phyloP scores from a whole-genome alignment of 768 basidiomycete genomes.

The Russula ochroleuca region DNA sequence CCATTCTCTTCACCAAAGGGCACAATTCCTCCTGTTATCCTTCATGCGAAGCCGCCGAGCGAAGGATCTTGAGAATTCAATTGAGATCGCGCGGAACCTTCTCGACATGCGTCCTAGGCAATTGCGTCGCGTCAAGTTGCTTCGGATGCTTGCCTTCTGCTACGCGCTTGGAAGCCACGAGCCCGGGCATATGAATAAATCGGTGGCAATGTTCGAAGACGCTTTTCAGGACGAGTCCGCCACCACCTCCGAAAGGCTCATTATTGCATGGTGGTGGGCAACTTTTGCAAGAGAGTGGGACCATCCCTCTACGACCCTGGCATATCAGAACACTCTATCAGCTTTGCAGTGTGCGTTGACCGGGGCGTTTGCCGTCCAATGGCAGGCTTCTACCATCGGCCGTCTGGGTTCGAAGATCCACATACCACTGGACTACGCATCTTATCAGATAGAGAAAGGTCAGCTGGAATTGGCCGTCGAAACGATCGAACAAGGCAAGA shows the following conservation, averaged over 20 bases:
- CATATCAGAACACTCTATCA: constrained; percentile 8
- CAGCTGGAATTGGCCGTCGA: constrained; percentile 9
- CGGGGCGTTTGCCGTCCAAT: not conserved
- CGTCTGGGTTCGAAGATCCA: not conserved
- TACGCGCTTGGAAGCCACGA: not conserved
- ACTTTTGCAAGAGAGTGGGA: not conserved
- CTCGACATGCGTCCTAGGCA: not conserved
- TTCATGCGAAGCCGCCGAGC: not conserved
- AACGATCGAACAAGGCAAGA: constrained; percentile 11
- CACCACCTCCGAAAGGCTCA: not conserved
- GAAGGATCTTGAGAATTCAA: not conserved
- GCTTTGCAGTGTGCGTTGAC: not conserved
- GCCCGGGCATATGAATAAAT: not conserved
- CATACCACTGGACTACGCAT: constrained; percentile 7
- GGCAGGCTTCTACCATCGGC: not conserved
- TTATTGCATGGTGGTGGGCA: constrained; percentile 1
- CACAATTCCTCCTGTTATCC: not conserved
- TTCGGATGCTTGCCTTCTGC: constrained; percentile 4
- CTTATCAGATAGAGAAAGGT: not conserved
- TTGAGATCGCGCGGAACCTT: not conserved
- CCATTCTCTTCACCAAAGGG: not conserved
- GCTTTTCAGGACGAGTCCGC: constrained; percentile 2
- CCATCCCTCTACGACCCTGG: constrained; percentile 2
- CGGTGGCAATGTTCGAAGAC: not conserved
- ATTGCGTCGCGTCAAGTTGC: constrained; percentile 1